These are phyloP conservation scores for Pseudogymnoascus sp. DNA, from an alignment of 2,329 filamentous ascomycete genomes.

Conservation along the genomic window DNA sequence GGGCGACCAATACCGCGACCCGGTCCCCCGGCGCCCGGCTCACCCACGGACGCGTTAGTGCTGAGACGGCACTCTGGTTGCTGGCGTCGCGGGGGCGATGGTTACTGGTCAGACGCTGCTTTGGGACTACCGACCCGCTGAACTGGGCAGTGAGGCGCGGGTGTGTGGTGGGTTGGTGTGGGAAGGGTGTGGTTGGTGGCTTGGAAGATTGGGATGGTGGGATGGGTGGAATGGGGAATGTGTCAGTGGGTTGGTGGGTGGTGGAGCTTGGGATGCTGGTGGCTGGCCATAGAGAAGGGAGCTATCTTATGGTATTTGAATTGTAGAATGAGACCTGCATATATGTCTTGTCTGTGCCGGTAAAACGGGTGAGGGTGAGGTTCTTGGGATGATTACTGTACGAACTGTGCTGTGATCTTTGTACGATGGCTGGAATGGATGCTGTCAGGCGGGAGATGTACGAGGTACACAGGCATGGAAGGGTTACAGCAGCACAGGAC, in stretches of 20 bases:
- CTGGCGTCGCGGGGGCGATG: not conserved
- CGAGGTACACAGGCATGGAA: not conserved
- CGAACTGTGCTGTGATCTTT: not conserved
- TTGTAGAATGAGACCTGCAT: slow-evolving; percentile 2
- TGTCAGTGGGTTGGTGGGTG: not conserved
- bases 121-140: slow-evolving; percentile 7
- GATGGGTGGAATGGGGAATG: not conserved
- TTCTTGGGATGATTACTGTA: not conserved
- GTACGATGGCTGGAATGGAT: not conserved
- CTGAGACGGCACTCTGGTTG: slow-evolving; percentile 6
- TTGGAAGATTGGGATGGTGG: not conserved
- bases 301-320: not conserved
- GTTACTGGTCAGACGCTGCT: not conserved
- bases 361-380: not conserved
- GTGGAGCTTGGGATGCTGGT: not conserved
- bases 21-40: not conserved
- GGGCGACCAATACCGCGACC: slow-evolving; percentile 1
- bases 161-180: not conserved
- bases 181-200: not conserved
- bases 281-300: not conserved
- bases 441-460: slow-evolving; percentile 4
- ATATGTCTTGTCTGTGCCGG: not conserved
- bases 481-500: slow-evolving; percentile 2
- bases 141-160: slow-evolving; percentile 1
- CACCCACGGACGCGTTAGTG: not conserved